Base-by-base conservation (phyloP, 2,329 filamentous ascomycete species). In the Colletotrichum agaves region DNA sequence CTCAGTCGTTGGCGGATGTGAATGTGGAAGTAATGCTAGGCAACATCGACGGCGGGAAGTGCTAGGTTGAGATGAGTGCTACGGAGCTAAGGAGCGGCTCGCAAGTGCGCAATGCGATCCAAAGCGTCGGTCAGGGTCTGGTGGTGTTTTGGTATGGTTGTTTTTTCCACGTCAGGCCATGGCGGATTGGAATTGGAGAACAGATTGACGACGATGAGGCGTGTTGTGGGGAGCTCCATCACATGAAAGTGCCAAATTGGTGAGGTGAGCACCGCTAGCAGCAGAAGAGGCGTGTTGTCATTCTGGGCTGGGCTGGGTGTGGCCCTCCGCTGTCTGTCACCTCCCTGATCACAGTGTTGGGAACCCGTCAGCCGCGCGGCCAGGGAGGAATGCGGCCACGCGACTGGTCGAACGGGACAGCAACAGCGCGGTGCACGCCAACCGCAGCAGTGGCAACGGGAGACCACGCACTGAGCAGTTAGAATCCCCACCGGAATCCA, bases 141-240 rank as follows among this genome's bases (percentile, higher is more conserved):
- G 11, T 10, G 19, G 17, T 56, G 41, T 19, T 12, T 53, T 43
- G 59, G 27, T 50, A 50, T 12, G 63, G 63, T 37, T 67, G 60
- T 58, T 56, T 67, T 68, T 49, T 37, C 37, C 64, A 60, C 33
- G 61, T 68, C 61, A 65, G 53, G 17, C 53, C 61, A 65, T 53
- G 41, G n/a, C 35, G 17, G 60, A 31, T 43, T 47, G 61, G 33
- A 37, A 27, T 15, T 47, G 64, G 13, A 33, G 33, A 31, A 67
- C 17, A 57, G 15, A 23, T 55, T 49, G 33, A 43, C 52, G 46
- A 21, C 53, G 61, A 19, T 44, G 61, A 63, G 31, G 53, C 35
- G 39, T 37, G 53, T 49, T 49, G 65, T 68, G 65, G 65, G 65
- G 65, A 65, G 65, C 61, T 68, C 55, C 65, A 68, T 68, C 65